Evolutionary conservation across 2,329 filamentous ascomycete genomes (phyloP), one percentile per base, ranked within the genome.

Genomic region (Zasmidium angulare): DNA sequence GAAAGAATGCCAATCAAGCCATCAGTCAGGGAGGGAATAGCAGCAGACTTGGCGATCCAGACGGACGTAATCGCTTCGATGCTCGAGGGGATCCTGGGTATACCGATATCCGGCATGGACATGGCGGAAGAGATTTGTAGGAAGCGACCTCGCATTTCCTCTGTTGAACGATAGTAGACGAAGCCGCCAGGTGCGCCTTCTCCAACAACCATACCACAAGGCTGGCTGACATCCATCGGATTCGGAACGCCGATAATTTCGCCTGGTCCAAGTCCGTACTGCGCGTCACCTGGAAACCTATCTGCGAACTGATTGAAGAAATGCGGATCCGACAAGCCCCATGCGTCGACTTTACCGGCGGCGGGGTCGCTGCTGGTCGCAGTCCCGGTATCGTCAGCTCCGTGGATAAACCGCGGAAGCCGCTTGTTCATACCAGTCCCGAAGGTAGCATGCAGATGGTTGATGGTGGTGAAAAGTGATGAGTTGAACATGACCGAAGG

Each of bases 141-240:
- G 66, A 92, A 93, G 19, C 87, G 87, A 17, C 92, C 91, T 53
- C 88, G 84, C 75, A 87, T 86, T 75, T 96, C 91, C 50, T 87
- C 86, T 1, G 83, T 81, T 10, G 86, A 85, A 31, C 91, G 88
- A 69, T 89, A 96, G 72, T 93, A 95, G 48, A 86, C 83, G 57
- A 88, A 86, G 2, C 93, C 93, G 51, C 90, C 90, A 0, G 92
- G 92, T 57, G 89, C 91, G 1, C 91, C 93, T 77, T 96, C 91
- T 2, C 92, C 93, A 55, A 90, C 88, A 7, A 96, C 78, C 77
- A 93, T 85, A 9, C 93, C 93, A 71, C 90, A 93, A 9, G 85
- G 84, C 68, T 93, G 90, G 70, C 92, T 96, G 36, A 96, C 85
- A 71, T 96, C 93, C 89, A 97, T 93, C 36, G 89, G 84, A 69